Conservation (phyloP, 345 rosid species). For the Linum lewisii region DNA sequence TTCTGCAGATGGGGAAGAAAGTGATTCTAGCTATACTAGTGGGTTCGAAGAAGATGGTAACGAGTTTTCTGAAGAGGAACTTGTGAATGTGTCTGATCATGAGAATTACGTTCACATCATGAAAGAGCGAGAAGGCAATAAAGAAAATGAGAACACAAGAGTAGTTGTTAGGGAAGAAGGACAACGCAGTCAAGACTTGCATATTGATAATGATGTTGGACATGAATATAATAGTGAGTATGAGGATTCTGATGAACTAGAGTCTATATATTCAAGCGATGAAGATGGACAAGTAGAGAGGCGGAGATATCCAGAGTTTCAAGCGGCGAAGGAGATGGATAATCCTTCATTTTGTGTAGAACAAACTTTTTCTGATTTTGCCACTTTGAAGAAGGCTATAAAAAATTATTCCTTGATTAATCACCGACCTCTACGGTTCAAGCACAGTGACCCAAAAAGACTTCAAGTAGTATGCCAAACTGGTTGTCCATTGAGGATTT, state of each 20-base stretch:
- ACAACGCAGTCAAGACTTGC: too few species aligned
- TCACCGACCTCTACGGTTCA: not conserved
- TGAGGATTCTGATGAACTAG: not conserved
- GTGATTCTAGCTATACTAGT: too few species aligned
- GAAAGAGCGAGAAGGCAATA: too few species aligned
- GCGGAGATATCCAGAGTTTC: not conserved
- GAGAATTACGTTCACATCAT: too few species aligned
- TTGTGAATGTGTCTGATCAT: too few species aligned
- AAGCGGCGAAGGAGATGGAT: not conserved
- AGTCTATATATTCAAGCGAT: not conserved
- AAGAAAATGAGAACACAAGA: too few species aligned
- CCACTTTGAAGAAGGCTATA: not conserved
- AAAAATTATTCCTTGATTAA: not conserved
- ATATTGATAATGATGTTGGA: not conserved
- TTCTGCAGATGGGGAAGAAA: too few species aligned
- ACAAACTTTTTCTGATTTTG: not conserved
- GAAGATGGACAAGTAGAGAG: not conserved
- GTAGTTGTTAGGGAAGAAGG: too few species aligned
- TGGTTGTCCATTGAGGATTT: not conserved
- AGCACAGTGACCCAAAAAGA: not conserved
- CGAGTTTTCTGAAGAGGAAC: too few species aligned
- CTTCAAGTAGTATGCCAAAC: not conserved
- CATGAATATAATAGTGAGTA: not conserved
- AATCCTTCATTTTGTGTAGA: not conserved
- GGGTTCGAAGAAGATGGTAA: too few species aligned